Conservation (phyloP, 495 filamentous ascomycete genomes). For the Recurvomyces mirabilis region DNA sequence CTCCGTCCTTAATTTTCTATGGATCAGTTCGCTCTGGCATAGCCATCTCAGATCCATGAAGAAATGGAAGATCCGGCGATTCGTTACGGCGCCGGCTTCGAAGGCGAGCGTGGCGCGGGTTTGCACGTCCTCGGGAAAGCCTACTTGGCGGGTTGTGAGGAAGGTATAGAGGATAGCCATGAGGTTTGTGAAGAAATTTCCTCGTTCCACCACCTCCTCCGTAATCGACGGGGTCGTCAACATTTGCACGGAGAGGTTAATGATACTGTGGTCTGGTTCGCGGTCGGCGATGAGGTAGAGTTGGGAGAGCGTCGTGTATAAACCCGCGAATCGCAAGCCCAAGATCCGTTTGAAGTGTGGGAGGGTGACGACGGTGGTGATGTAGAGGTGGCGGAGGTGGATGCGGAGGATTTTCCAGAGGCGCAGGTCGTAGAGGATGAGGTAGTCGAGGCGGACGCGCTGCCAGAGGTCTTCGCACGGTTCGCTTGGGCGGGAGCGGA, state of each 20-base stretch:
- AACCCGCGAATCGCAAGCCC: constrained; percentile 77
- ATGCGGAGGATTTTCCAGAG: constrained; percentile 94
- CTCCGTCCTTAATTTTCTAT: constrained; percentile 68
- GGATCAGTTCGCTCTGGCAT: constrained; percentile 74
- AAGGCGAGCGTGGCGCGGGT: constrained; percentile 77
- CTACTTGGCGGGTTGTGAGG: constrained; percentile 87
- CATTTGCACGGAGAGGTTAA: constrained; percentile 93
- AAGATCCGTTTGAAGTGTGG: constrained; percentile 95
- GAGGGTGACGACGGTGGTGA: constrained; percentile 88
- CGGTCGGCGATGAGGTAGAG: constrained; percentile 92
- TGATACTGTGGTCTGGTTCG: constrained; percentile 95
- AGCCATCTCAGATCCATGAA: constrained; percentile 88
- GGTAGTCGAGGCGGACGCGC: constrained; percentile 83
- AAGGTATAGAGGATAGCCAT: constrained; percentile 97
- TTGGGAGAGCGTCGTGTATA: constrained; percentile 89
- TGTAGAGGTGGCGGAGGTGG: constrained; percentile 85
- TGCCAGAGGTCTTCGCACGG: constrained; percentile 65
- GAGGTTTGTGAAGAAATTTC: constrained; percentile 92
- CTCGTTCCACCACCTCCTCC: constrained; percentile 80
- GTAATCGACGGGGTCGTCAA: constrained; percentile 93
- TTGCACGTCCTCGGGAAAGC: constrained; percentile 77
- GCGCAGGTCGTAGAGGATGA: constrained; percentile 90
- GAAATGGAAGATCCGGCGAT: constrained; percentile 91
- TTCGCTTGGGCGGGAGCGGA: constrained; percentile 4
- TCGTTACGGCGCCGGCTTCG: constrained; percentile 84